Evolutionary conservation across 257 asterid species (phyloP).

Genomic region (Euphrasia confusa): DNA sequence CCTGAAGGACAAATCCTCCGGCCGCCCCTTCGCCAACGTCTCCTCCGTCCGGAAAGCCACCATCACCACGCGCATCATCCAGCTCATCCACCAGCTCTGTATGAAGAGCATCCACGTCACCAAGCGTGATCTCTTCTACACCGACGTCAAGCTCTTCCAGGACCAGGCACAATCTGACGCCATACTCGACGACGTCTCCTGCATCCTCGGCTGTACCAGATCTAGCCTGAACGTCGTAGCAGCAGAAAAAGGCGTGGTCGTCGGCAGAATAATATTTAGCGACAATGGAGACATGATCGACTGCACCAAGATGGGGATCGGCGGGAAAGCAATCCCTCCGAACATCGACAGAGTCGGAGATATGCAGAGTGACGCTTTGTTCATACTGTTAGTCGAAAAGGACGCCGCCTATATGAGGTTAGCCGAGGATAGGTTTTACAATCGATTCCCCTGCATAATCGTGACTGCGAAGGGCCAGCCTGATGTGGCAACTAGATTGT

Average conservation of each 20-base stretch:
- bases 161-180: slow-evolving; percentile 75
- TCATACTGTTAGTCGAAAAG: slow-evolving; percentile 73
- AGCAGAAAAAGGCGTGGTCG: slow-evolving; percentile 78
- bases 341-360: slow-evolving; percentile 87
- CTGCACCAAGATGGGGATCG: slow-evolving; percentile 91
- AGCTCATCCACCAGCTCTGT: slow-evolving; percentile 76
- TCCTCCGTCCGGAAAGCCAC: slow-evolving; percentile 77
- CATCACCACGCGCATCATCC: slow-evolving; percentile 66
- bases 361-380: slow-evolving; percentile 88
- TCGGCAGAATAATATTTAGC: slow-evolving; percentile 70
- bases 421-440: slow-evolving; percentile 77
- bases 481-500: slow-evolving; percentile 75
- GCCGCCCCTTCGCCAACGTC: slow-evolving; percentile 68
- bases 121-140: slow-evolving; percentile 4
- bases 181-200: slow-evolving; percentile 73
- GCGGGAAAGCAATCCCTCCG: slow-evolving; percentile 92
- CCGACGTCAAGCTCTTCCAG: slow-evolving; percentile 85
- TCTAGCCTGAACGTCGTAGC: slow-evolving; percentile 86
- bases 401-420: slow-evolving; percentile 86
- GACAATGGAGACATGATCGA: slow-evolving; percentile 86
- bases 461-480: slow-evolving; percentile 89
- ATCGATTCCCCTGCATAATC: slow-evolving; percentile 77
- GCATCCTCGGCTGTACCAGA: slow-evolving; percentile 75
- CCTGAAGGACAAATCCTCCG: slow-evolving; percentile 62
- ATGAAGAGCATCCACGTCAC: slow-evolving; percentile 79